Evolutionary conservation across 306 rosid species (phyloP).

Genomic region (Cicer cuneatum): DNA sequence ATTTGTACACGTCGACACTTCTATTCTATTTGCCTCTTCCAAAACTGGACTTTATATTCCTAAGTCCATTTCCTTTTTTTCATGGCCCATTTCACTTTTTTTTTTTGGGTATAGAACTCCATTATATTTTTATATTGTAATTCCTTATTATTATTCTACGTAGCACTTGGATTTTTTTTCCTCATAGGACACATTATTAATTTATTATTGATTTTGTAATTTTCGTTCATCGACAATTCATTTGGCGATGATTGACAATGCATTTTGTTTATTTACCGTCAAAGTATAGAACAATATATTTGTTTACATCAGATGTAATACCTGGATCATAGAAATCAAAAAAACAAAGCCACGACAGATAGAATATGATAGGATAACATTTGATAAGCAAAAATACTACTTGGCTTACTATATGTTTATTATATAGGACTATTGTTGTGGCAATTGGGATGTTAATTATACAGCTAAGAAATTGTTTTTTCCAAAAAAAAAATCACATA

Average conservation of each 20-base stretch:
- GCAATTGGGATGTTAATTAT: neutral
- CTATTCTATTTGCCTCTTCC: neutral
- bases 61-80: neutral
- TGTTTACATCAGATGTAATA: too few relatives aligned
- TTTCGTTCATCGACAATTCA: constrained; percentile 9
- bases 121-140: too few relatives aligned
- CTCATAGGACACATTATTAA: too few relatives aligned
- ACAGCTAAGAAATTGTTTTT: constrained; percentile 11
- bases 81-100: constrained; percentile 29
- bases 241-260: constrained; percentile 21
- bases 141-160: too few relatives aligned
- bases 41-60: neutral
- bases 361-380: too few relatives aligned
- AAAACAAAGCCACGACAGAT: neutral
- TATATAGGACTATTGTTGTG: neutral
- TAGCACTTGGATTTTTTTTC: too few relatives aligned
- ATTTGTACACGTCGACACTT: constrained; percentile 44
- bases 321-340: neutral
- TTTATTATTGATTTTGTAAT: neutral
- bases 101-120: neutral
- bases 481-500: neutral
- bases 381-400: neutral
- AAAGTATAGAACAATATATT: neutral
- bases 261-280: constrained; percentile 31
- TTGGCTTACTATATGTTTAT: neutral